Evolutionary conservation across 2,329 filamentous ascomycete species (phyloP), one percentile per base, ranked within the genome.

Genomic region (Dissoconium aciculare): DNA sequence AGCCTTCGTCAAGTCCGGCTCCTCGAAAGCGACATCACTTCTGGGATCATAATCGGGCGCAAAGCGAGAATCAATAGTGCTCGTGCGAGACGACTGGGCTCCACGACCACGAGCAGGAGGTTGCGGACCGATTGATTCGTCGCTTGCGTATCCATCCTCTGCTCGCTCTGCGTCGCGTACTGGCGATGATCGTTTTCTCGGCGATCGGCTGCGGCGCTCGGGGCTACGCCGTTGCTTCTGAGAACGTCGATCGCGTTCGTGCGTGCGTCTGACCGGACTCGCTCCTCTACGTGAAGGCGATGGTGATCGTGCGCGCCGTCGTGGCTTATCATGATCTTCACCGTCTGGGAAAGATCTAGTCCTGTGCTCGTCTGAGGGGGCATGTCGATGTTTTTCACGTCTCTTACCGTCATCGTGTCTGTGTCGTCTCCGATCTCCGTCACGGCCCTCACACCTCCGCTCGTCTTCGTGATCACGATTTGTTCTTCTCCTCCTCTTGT

Each of bases 41-140:
- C 58, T 50, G 1, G 72, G 71, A 37, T 76, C 62, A 44, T 76
- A 76, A 11, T 55, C 67, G 1, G 71, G 60, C 1, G 78, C 74
- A 53, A 94, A 95, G 31, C 80, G 80, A 14, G 68, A 63, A 48
- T 94, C 84, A 41, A 94, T 91, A 6, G 69, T 73, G 8, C n/a
- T 8, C 15, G 74, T 74, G 2, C 66, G 66, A 4, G 66, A 59
- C 26, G 49, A 59, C 14, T 35, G 32, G 23, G 70, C 70, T 21
- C 83, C 83, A 23, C 83, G 71, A 6, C 83, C 83, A 15, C 80
- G 74, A 19, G 50, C 41, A 3, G 56, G 57, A 12, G 64, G 65
- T 15, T 74, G 73, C 5, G 69, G 73, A 1, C 84, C 85, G 17
- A 93, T 74, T 12, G 87, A 31, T n/a, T 12, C n/a, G 15, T 15